phyloP scores from a whole-genome alignment of 2,329 filamentous ascomycete genomes.

The Cordyceps militaris region DNA sequence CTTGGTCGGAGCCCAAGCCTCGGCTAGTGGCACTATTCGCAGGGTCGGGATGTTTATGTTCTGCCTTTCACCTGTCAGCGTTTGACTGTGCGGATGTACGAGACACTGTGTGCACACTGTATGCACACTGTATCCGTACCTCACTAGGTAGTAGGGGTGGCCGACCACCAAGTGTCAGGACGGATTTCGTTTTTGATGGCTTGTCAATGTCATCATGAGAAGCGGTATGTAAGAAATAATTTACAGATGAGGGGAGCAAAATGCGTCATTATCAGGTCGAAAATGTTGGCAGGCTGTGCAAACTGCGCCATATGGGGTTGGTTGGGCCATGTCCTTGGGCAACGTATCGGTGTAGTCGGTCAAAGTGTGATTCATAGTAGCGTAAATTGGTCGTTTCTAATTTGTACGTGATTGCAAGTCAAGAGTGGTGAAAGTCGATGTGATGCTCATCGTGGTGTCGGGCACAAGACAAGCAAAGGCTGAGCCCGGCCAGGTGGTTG shows the following conservation, averaged over 20 bases:
- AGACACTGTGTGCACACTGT: too few species aligned
- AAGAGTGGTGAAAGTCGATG: not conserved
- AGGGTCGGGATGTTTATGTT: too few species aligned
- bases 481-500: constrained; percentile 2
- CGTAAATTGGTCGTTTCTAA: not conserved
- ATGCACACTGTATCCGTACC: too few species aligned
- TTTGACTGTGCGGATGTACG: too few species aligned
- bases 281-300: not conserved
- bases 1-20: not conserved
- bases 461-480: not conserved
- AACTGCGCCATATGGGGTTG: not conserved
- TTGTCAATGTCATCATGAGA: not conserved
- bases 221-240: too few species aligned
- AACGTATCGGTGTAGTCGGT: not conserved
- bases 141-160: too few species aligned
- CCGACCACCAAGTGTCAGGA: too few species aligned
- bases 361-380: not conserved
- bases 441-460: not conserved
- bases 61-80: too few species aligned
- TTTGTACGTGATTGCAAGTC: not conserved
- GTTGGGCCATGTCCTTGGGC: not conserved
- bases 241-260: not conserved
- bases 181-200: too few species aligned
- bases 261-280: not conserved
- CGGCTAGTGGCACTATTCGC: too few species aligned